phyloP scores from a whole-genome alignment of 352 stramenopile species.

The Phytophthora aleatoria region DNA sequence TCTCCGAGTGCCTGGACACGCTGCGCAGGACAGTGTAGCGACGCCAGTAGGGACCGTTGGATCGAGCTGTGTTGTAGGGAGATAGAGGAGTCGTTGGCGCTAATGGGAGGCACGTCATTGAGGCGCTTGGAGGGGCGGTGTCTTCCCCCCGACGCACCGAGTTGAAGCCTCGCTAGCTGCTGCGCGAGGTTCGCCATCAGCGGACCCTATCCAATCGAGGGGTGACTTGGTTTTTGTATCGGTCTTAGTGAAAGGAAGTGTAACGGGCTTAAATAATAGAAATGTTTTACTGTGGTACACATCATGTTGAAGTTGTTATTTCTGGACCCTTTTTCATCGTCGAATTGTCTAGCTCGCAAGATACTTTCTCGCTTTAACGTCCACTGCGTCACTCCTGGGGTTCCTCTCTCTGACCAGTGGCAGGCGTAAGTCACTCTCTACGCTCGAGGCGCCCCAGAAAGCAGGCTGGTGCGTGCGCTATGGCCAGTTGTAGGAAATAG shows the following conservation, averaged over 20 bases:
- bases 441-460: slow-evolving; percentile 1
- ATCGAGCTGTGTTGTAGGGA: slow-evolving; percentile 25
- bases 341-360: slow-evolving; percentile 18
- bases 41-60: slow-evolving; percentile 33
- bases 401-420: slow-evolving; percentile 12
- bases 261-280: slow-evolving; percentile 9
- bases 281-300: not conserved
- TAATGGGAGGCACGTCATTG: slow-evolving; percentile 3
- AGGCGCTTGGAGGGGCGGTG: slow-evolving; percentile 29
- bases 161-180: slow-evolving; percentile 46
- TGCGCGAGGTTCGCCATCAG: slow-evolving; percentile 34
- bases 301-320: slow-evolving; percentile 30
- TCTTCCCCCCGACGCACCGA: slow-evolving; percentile 29
- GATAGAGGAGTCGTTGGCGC: slow-evolving; percentile 20
- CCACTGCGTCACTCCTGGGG: not conserved
- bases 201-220: slow-evolving; percentile 7
- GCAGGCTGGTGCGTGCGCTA: slow-evolving; percentile 1
- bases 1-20: slow-evolving; percentile 27
- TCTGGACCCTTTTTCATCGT: slow-evolving; percentile 18
- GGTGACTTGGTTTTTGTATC: slow-evolving; percentile 15
- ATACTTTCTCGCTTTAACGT: slow-evolving; percentile 25
- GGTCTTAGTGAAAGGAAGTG: not conserved
- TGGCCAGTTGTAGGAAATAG: not conserved
- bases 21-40: slow-evolving; percentile 39
- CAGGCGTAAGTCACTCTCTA: slow-evolving; percentile 9